Base-by-base conservation (phyloP, 805 yeast species). In the Metschnikowia vanudenii region DNA sequence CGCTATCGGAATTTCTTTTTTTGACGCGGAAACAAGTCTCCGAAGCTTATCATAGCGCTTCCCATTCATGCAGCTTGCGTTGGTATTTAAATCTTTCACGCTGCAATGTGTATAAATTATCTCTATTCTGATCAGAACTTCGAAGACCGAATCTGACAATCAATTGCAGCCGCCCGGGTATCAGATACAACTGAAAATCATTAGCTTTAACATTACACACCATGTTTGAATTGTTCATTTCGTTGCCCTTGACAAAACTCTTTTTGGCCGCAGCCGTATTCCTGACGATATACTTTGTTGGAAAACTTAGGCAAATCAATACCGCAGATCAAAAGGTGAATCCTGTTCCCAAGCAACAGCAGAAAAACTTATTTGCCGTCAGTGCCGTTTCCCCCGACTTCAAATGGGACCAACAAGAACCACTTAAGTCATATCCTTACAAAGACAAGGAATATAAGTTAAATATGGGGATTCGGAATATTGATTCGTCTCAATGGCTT, bases 381-480 rank as follows among this genome's bases (percentile, higher is more conserved):
- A 31, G 36, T 2, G 45, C 57, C 0, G 57, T 55, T 7, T 36
- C 52, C 1, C 39, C 36, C 18, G 42, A 42, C 11, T 55, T 55
- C 41, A 38, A 44, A 2, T 55, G 58, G 58, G 49, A 46, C 11
- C 28, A 40, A 2, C 52, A 49, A n/a, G 32, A 49, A 24, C 58
- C 58, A 2, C 39, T 44, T 30, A 53, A 50, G 26, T 46, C 55
- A 10, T 55, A 55, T 22, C 89, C 88, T 1, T 84, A 82, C 68
- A 81, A 79, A 58, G 72, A 78, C 38, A 84, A 80, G 13, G 76
- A 69, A 39, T 81, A 83, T 55, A 56, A 56, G 42, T 39, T 56
- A 40, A 54, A 56, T 22, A 56, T 54, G 61, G 57, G 57, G 2
- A 55, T 57, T 29, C 50, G 45, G 37, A 45, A 51, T 24, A 50